Evolutionary conservation across 768 basidiomycete genomes (phyloP).

Genomic region (Lactarius hatsudake): DNA sequence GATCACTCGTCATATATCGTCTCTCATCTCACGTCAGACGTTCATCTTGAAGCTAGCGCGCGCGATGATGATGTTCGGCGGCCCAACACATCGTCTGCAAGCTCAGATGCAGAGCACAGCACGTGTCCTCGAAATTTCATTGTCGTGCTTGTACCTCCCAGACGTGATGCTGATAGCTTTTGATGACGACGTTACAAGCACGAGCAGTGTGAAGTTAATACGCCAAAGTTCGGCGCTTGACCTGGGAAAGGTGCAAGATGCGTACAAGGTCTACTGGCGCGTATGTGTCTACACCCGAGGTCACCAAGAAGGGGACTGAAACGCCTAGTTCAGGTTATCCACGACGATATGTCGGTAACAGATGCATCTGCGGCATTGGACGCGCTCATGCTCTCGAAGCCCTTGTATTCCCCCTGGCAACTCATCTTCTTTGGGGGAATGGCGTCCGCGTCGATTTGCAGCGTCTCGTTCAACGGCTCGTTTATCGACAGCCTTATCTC

Average conservation of each 20-base stretch:
- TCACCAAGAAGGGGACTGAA: background rate
- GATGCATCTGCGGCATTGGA: constrained; percentile 72
- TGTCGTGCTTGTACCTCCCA: constrained; percentile 73
- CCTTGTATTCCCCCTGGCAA: constrained; percentile 59
- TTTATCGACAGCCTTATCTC: constrained; percentile 73
- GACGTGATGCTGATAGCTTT: constrained; percentile 80
- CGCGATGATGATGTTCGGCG: constrained; percentile 89
- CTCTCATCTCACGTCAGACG: constrained; percentile 76
- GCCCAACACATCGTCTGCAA: constrained; percentile 78
- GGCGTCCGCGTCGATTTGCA: constrained; percentile 74
- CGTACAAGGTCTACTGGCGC: constrained; percentile 72
- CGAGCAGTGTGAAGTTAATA: constrained; percentile 77
- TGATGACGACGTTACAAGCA: constrained; percentile 75
- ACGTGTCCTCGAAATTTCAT: constrained; percentile 70
- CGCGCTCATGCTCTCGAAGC: constrained; percentile 62
- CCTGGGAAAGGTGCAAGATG: constrained; percentile 70
- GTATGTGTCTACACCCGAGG: constrained; percentile 35
- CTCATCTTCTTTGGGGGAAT: constrained; percentile 70
- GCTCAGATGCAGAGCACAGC: constrained; percentile 79
- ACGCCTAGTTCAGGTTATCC: constrained; percentile 59
- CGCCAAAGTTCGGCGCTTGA: constrained; percentile 70
- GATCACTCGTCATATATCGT: constrained; percentile 83
- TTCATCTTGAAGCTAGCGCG: constrained; percentile 82
- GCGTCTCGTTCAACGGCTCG: constrained; percentile 67
- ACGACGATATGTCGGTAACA: constrained; percentile 72